These are phyloP conservation scores for Blastobotrys mokoenaii DNA, from an alignment of 805 yeast species.

Conservation along the genomic window DNA sequence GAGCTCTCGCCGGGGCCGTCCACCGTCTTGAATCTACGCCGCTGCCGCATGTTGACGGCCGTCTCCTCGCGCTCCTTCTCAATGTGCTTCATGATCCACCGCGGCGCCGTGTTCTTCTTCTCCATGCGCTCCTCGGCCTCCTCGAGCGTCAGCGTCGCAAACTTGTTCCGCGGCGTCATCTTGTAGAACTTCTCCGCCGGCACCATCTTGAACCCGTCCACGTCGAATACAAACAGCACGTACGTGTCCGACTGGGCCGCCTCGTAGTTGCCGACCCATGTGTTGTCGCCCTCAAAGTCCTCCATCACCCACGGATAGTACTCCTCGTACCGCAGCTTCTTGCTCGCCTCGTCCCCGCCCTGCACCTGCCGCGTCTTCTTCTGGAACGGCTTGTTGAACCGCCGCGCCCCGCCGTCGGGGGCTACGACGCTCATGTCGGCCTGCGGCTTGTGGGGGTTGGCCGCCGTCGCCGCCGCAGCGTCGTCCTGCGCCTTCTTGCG, in stretches of 20 bases:
- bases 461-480: neutral
- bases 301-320: conserved; percentile 97
- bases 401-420: conserved; percentile 86
- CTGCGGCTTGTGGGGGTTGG: conserved; percentile 22
- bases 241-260: conserved; percentile 84
- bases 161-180: conserved; percentile 87
- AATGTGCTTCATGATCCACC: conserved; percentile 94
- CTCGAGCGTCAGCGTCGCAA: conserved; percentile 87
- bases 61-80: conserved; percentile 48
- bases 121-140: conserved; percentile 96
- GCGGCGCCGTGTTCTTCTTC: conserved; percentile 64
- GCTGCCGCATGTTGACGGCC: conserved; percentile 25
- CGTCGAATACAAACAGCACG: conserved; percentile 76
- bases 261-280: conserved; percentile 93
- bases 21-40: conserved; percentile 40
- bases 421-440: conserved; percentile 52
- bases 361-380: conserved; percentile 80
- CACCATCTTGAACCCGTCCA: conserved; percentile 82
- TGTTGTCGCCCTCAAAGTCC: conserved; percentile 89
- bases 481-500: conserved; percentile 1
- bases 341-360: conserved; percentile 71
- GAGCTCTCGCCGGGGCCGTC: conserved; percentile 34
- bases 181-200: conserved; percentile 93
- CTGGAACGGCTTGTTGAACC: conserved; percentile 49
- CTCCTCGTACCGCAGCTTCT: conserved; percentile 86